phyloP scores from a whole-genome alignment of 2,329 filamentous ascomycete genomes.

The Exophiala sp. region DNA sequence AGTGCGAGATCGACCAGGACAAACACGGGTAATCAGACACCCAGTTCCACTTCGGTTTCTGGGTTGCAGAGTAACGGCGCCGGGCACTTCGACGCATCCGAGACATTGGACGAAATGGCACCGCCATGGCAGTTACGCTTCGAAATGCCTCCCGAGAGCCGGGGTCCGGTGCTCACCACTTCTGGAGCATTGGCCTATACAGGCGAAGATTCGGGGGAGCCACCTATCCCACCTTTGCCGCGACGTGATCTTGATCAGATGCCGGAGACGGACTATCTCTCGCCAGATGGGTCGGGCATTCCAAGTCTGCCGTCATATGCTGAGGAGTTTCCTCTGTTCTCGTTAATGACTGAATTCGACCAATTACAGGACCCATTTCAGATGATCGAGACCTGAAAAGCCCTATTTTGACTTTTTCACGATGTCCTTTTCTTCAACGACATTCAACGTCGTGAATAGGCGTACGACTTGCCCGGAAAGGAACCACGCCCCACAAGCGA shows the following conservation, averaged over 20 bases:
- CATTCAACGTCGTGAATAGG: not conserved
- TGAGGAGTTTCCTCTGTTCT: slow-evolving; percentile 29
- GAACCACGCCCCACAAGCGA: slow-evolving; percentile 52
- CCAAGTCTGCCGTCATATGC: slow-evolving; percentile 26
- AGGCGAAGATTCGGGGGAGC: slow-evolving; percentile 17
- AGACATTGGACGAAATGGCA: slow-evolving; percentile 6
- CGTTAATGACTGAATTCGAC: slow-evolving; percentile 28
- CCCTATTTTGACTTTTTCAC: slow-evolving; percentile 14
- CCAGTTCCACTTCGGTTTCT: slow-evolving; percentile 3
- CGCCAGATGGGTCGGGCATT: slow-evolving; percentile 22
- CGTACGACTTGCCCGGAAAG: slow-evolving; percentile 43
- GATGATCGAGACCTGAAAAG: slow-evolving; percentile 14
- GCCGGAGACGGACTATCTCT: slow-evolving; percentile 17
- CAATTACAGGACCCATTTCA: slow-evolving; percentile 23
- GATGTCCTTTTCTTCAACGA: not conserved
- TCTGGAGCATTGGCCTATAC: slow-evolving; percentile 26
- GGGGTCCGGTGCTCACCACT: slow-evolving; percentile 28
- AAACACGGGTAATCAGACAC: slow-evolving; percentile 14
- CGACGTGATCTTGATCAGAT: slow-evolving; percentile 18
- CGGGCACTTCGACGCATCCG: slow-evolving; percentile 13
- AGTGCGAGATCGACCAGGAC: slow-evolving; percentile 5
- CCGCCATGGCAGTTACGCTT: slow-evolving; percentile 25
- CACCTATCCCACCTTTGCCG: slow-evolving; percentile 9
- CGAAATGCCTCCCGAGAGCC: slow-evolving; percentile 23
- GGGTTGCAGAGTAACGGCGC: slow-evolving; percentile 2